Conservation (phyloP, 2,329 filamentous ascomycete genomes). For the Cladobotryum protrusum region DNA sequence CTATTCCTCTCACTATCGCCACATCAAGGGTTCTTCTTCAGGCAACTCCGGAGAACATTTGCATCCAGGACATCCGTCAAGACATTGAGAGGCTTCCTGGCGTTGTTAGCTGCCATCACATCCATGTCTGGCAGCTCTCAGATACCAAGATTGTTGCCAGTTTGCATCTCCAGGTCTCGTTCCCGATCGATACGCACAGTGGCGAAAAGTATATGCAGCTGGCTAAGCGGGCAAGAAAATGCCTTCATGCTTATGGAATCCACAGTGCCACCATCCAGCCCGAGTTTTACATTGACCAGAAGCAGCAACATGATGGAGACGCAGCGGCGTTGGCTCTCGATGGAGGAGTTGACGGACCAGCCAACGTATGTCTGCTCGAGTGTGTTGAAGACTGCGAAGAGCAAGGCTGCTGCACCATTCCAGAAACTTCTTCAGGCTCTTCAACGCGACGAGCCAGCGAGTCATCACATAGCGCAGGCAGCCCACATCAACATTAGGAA, state of each 20-base stretch:
- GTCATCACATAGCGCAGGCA: constrained; percentile 22
- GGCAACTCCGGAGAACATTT: constrained; percentile 83
- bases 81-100: constrained; percentile 83
- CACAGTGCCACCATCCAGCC: constrained; percentile 97
- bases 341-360: constrained; percentile 24
- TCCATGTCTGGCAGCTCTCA: constrained; percentile 96
- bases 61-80: constrained; percentile 82
- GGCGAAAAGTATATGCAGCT: constrained; percentile 84
- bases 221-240: constrained; percentile 73
- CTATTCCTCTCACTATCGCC: constrained; percentile 71
- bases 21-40: constrained; percentile 87
- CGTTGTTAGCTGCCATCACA: constrained; percentile 85
- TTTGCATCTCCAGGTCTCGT: constrained; percentile 86
- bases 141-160: constrained; percentile 92
- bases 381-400: constrained; percentile 33
- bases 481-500: constrained; percentile 9
- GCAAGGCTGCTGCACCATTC: constrained; percentile 25
- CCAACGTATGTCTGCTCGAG: constrained; percentile 44
- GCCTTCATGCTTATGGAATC: constrained; percentile 91
- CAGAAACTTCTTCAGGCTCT: constrained; percentile 28
- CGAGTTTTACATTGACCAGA: constrained; percentile 62
- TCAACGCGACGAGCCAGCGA: constrained; percentile 32
- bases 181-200: constrained; percentile 78
- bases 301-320: constrained; percentile 35
- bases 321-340: constrained; percentile 30